These are phyloP conservation scores for Tuber umbilicatum DNA, from an alignment of 495 filamentous ascomycete genomes.

Conservation along the genomic window DNA sequence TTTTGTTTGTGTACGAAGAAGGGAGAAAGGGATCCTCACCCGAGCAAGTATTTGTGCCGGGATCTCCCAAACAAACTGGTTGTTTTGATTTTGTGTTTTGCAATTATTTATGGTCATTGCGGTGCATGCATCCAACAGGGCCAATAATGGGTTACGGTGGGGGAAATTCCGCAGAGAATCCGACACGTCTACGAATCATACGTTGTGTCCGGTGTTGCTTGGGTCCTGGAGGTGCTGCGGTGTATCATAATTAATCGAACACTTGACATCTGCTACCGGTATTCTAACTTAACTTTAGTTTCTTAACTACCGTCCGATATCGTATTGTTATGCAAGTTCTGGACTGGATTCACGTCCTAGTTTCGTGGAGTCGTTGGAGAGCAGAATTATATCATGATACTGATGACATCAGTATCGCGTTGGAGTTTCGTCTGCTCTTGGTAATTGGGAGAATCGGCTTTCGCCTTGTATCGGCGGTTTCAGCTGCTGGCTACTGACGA, in stretches of 20 bases:
- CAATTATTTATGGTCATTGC: neutral
- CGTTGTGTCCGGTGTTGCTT: neutral
- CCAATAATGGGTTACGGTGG: neutral
- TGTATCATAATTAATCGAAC: neutral
- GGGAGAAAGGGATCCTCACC: neutral
- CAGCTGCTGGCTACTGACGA: neutral
- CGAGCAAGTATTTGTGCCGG: neutral
- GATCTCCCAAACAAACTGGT: neutral
- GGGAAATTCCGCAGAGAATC: neutral
- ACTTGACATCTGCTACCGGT: neutral
- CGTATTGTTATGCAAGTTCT: neutral
- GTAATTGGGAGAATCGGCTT: neutral
- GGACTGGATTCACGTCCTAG: neutral
- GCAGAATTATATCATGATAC: neutral
- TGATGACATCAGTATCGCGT: neutral
- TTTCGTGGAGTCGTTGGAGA: neutral
- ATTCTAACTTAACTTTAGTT: neutral
- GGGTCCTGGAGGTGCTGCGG: neutral
- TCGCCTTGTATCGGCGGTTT: neutral
- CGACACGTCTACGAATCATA: conserved; percentile 1
- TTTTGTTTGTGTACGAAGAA: neutral
- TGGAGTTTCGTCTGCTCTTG: conserved; percentile 1
- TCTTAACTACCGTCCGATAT: neutral
- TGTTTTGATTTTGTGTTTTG: neutral
- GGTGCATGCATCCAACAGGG: neutral